phyloP scores from a whole-genome alignment of 345 rosid species.

The Euphorbia lathyris region DNA sequence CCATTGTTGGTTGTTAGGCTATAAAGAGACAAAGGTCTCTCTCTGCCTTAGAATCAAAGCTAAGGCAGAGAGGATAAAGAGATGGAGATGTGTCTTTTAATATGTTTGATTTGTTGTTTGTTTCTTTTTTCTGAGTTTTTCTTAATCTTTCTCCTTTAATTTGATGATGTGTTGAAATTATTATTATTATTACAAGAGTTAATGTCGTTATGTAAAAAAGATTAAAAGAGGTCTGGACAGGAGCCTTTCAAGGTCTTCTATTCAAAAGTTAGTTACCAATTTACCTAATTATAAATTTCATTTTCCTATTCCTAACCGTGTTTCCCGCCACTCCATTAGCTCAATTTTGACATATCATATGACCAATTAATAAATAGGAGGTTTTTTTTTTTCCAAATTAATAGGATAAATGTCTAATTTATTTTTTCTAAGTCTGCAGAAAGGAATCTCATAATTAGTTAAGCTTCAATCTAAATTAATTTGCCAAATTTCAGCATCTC shows the following conservation, averaged over 20 bases:
- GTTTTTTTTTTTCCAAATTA: too few species aligned
- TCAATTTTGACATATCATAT: too few species aligned
- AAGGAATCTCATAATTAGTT: too few species aligned
- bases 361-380: too few species aligned
- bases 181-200: background rate
- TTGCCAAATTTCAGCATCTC: too few species aligned
- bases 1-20: constrained; percentile 39
- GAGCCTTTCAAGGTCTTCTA: constrained; percentile 53
- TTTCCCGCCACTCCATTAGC: constrained; percentile 27
- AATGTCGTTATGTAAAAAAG: constrained; percentile 10
- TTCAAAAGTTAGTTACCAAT: constrained; percentile 35
- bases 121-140: background rate
- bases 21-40: constrained; percentile 40
- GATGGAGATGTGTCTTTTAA: background rate
- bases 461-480: too few species aligned
- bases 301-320: constrained; percentile 25
- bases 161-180: constrained; percentile 16
- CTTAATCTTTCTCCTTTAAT: background rate
- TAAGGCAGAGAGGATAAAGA: constrained; percentile 50
- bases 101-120: background rate
- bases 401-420: too few species aligned
- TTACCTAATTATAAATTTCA: constrained; percentile 14
- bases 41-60: constrained; percentile 57
- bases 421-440: too few species aligned
- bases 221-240: constrained; percentile 44